Percentiles rank a stretch among this genome's conserved stretches.
phyloP scores from a whole-genome alignment of 2,329 filamentous ascomycete genomes.

The Fusarium palustre region DNA sequence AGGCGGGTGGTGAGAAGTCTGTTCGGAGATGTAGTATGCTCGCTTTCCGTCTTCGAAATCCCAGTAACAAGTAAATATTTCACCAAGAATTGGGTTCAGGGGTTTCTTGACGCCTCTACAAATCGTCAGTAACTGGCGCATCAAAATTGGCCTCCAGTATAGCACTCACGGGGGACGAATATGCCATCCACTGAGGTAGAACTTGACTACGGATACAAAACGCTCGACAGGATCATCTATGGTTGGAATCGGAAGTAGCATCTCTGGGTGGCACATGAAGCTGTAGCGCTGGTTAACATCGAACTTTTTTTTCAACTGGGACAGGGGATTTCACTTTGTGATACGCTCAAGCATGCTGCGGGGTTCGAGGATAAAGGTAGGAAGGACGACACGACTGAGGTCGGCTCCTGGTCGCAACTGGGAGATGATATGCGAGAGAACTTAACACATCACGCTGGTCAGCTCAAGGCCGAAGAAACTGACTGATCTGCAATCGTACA shows the following conservation, averaged over 20 bases:
- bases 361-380: slow-evolving; percentile 97
- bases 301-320: slow-evolving; percentile 9
- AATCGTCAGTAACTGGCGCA: slow-evolving; percentile 39
- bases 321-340: slow-evolving; percentile 76
- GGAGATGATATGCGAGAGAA: slow-evolving; percentile 96
- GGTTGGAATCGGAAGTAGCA: slow-evolving; percentile 85
- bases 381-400: slow-evolving; percentile 91
- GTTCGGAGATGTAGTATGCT: slow-evolving; percentile 96
- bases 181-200: slow-evolving; percentile 98
- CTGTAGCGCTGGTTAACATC: slow-evolving; percentile 59
- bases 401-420: slow-evolving; percentile 96
- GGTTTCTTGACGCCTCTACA: slow-evolving; percentile 95
- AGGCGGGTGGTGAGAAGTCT: slow-evolving; percentile 97
- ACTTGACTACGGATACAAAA: slow-evolving; percentile 96
- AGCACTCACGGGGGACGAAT: slow-evolving; percentile 91
- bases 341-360: slow-evolving; percentile 98
- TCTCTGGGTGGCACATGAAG: slow-evolving; percentile 99
- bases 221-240: slow-evolving; percentile 90
- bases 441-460: slow-evolving; percentile 59
- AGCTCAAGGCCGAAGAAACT: slow-evolving; percentile 15
- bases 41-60: slow-evolving; percentile 85
- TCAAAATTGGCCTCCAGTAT: background rate
- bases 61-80: slow-evolving; percentile 96
- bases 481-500: slow-evolving; percentile 15
- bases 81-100: slow-evolving; percentile 94